phyloP scores from a whole-genome alignment of 2,329 filamentous ascomycete genomes.

The Epichloe coenophiala region DNA sequence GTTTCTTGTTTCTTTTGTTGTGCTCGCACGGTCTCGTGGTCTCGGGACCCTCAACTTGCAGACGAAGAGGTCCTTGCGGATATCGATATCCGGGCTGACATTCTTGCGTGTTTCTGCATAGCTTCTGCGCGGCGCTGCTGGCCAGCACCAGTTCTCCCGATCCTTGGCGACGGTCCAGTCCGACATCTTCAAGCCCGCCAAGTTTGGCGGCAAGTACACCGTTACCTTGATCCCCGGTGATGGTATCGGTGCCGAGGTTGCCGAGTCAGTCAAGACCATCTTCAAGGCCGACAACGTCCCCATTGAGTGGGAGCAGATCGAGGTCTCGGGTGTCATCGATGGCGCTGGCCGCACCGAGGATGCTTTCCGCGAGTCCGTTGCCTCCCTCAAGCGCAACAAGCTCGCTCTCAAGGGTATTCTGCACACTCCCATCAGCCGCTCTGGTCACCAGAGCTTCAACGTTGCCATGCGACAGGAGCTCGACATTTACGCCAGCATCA shows the following conservation, averaged over 20 bases:
- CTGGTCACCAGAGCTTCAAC: conserved; percentile 98
- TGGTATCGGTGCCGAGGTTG: conserved; percentile 94
- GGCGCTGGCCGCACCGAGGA: conserved; percentile 75
- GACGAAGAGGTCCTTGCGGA: background rate
- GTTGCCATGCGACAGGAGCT: conserved; percentile 97
- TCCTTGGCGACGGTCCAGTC: conserved; percentile 72
- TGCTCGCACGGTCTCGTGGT: background rate
- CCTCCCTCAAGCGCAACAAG: conserved; percentile 96
- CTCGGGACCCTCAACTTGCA: background rate
- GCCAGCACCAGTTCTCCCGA: conserved; percentile 32
- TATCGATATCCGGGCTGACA: background rate
- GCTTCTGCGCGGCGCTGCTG: conserved; percentile 39
- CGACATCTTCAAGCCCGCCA: conserved; percentile 98
- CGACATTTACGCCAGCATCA: conserved; percentile 97
- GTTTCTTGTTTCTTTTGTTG: background rate
- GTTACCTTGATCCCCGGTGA: conserved; percentile 97
- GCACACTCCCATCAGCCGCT: conserved; percentile 91
- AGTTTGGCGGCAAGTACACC: conserved; percentile 98
- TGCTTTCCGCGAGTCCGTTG: conserved; percentile 88
- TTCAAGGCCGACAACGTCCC: conserved; percentile 99
- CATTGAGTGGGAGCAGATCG: conserved; percentile 97
- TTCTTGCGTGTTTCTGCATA: conserved; percentile 12
- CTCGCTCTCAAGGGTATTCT: conserved; percentile 97
- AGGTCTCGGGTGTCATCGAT: conserved; percentile 80
- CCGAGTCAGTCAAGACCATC: conserved; percentile 95